These are phyloP conservation scores for Kluyveromyces marxianus DNA, from an alignment of 1,139 yeast genomes.

Conservation along the genomic window DNA sequence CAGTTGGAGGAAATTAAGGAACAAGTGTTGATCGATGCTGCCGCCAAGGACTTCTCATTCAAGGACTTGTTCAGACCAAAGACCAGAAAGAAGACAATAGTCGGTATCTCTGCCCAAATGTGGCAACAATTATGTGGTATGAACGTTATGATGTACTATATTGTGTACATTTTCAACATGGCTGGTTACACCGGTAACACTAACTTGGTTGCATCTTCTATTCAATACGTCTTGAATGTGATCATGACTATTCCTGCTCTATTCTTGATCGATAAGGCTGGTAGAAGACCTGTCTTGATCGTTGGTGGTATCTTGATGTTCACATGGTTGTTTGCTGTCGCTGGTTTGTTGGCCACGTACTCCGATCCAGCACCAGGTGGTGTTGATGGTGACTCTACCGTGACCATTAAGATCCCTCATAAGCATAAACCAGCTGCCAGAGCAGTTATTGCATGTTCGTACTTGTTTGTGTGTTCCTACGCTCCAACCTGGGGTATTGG, in stretches of 20 bases:
- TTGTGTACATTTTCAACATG: slow-evolving; percentile 51
- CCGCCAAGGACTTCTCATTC: slow-evolving; percentile 34
- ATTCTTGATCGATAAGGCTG: slow-evolving; percentile 39
- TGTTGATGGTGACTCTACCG: slow-evolving; percentile 34
- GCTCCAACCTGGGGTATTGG: slow-evolving; percentile 53
- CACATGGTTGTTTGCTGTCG: slow-evolving; percentile 27
- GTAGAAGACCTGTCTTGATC: slow-evolving; percentile 42
- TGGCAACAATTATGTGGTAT: slow-evolving; percentile 71
- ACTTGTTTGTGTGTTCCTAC: slow-evolving; percentile 47
- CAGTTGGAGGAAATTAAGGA: slow-evolving; percentile 58
- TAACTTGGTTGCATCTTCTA: slow-evolving; percentile 24
- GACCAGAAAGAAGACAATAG: slow-evolving; percentile 43
- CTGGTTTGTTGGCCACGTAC: slow-evolving; percentile 40
- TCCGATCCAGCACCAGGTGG: slow-evolving; percentile 31
- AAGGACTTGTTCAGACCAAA: slow-evolving; percentile 42
- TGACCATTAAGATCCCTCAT: slow-evolving; percentile 38
- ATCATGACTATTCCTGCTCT: slow-evolving; percentile 42
- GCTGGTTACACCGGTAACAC: slow-evolving; percentile 45
- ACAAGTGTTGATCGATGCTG: slow-evolving; percentile 39
- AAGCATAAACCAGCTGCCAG: slow-evolving; percentile 37
- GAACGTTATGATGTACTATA: slow-evolving; percentile 59
- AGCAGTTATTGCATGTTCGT: slow-evolving; percentile 54
- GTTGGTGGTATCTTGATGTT: slow-evolving; percentile 38
- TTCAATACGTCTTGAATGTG: slow-evolving; percentile 44
- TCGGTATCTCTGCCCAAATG: slow-evolving; percentile 54